Evolutionary conservation across 2,329 filamentous ascomycete species (phyloP).

Genomic region (Colletotrichum abscissum): DNA sequence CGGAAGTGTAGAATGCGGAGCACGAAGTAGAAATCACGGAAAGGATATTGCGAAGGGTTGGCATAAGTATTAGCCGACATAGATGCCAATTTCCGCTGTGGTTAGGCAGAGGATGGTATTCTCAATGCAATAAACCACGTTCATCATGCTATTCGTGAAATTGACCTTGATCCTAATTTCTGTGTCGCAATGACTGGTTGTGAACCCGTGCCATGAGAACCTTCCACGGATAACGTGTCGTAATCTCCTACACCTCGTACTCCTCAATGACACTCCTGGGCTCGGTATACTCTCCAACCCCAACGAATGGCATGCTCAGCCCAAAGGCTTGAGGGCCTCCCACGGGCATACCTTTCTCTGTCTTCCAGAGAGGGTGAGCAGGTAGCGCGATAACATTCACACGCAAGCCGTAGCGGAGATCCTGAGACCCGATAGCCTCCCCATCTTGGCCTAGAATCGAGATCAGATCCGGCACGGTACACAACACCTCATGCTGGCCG

Average conservation of each 20-base stretch:
- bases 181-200: neutral
- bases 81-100: no score
- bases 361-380: conserved; percentile 62
- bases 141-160: no score
- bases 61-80: neutral
- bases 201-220: neutral
- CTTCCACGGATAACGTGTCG: neutral
- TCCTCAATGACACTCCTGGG: conserved; percentile 18
- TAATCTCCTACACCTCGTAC: neutral
- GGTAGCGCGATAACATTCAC: conserved; percentile 62
- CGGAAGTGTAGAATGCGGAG: neutral
- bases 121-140: neutral
- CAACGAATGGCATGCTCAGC: conserved; percentile 41
- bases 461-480: conserved; percentile 50
- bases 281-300: conserved; percentile 13
- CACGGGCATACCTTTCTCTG: conserved; percentile 45
- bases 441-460: conserved; percentile 55
- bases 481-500: conserved; percentile 43
- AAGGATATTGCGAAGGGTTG: neutral
- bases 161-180: neutral
- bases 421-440: conserved; percentile 61
- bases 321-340: conserved; percentile 49
- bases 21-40: neutral
- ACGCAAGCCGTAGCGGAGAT: conserved; percentile 61
- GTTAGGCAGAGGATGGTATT: neutral